Evolutionary conservation across 2,329 filamentous ascomycete species (phyloP), one percentile per base, ranked within the genome.

Genomic region (Fusarium chuoi): DNA sequence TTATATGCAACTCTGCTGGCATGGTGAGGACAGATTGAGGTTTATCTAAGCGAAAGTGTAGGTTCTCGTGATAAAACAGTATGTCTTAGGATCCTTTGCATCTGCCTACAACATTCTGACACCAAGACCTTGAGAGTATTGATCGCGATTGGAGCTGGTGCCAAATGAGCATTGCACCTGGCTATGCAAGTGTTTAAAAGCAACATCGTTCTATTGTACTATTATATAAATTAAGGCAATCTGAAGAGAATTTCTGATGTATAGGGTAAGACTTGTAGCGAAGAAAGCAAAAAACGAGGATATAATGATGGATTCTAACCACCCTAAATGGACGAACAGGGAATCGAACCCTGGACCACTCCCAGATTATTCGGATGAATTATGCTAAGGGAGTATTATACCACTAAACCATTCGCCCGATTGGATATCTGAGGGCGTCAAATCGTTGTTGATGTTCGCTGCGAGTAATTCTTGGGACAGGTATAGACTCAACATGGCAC

Each of bases 381-480:
- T n/a, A 67, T 78, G 77, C 77, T 78, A 78, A 78, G 77, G 77
- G 77, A 78, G 77, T 78, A 78, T 78, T 78, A 78, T 78, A 78
- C 77, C 77, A 78, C 77, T 78, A 78, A 78, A 78, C 77, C 77
- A 78, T 78, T 78, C 77, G 77, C 77, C 77, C 77, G 55, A 62
- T 60, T 71, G 46, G 54, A 74, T 76, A 39, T 6, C 22, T 6
- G 6, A 6, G 0, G 0, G 0, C 0, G 0, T 1, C 15, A 26
- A 54, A 65, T 62, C 33, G 9, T 6, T 9, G 0, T 2, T 2
- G 1, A 66, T 73, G 22, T 46, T 20, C 3, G 38, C 26, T n/a
- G 26, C 15, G 5, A 8, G 5, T 7, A 14, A 26, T 44, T 36
- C 7, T 28, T 3, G 24, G 13, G 35, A n/a, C 18, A 51, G 22